A percentile compares a stretch with the other conserved stretches of the same genome.
These are phyloP conservation scores for Agastache rugosa DNA, from an alignment of 257 asterid species.

Conservation along the genomic window DNA sequence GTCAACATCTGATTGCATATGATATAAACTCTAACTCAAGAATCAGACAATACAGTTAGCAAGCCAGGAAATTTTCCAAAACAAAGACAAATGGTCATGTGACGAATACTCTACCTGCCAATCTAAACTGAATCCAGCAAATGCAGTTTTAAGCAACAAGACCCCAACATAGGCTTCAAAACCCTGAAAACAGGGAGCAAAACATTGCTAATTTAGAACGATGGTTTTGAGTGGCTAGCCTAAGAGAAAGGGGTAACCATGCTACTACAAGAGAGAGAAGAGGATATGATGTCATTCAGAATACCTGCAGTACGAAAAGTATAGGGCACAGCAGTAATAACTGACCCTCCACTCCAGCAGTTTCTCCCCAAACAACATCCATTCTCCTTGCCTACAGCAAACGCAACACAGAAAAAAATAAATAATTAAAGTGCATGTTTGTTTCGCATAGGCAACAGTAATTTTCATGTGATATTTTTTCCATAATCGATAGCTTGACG, in stretches of 20 bases:
- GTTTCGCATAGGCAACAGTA: background rate
- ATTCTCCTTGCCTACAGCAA: constrained; percentile 84
- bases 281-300: background rate
- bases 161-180: constrained; percentile 94
- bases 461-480: background rate
- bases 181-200: constrained; percentile 56
- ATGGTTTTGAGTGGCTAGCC: constrained; percentile 13
- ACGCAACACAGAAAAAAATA: background rate
- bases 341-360: constrained; percentile 98
- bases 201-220: constrained; percentile 22
- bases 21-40: constrained; percentile 15
- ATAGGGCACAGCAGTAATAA: constrained; percentile 72
- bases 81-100: background rate
- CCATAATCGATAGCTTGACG: constrained; percentile 2
- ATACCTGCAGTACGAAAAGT: constrained; percentile 84
- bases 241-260: constrained; percentile 11
- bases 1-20: constrained; percentile 15
- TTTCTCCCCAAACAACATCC: constrained; percentile 99
- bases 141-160: constrained; percentile 79
- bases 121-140: constrained; percentile 72
- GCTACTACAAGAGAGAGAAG: background rate
- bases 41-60: background rate
- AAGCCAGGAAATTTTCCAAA: background rate
- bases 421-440: background rate
- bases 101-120: constrained; percentile 76